Evolutionary conservation across 257 asterid species (phyloP).

Genomic region (Capsicum chinense): DNA sequence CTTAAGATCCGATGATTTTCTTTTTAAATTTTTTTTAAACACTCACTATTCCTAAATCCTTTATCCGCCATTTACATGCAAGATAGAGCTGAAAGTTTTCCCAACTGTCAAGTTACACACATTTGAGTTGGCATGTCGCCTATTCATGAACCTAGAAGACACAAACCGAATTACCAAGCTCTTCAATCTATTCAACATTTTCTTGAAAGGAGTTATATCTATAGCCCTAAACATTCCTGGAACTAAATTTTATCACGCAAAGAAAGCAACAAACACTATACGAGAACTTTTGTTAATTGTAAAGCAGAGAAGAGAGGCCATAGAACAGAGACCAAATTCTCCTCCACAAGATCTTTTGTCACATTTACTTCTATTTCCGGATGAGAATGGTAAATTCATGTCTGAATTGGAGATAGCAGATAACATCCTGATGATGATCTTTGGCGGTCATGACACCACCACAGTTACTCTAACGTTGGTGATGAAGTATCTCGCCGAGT

Average conservation of each 20-base stretch:
- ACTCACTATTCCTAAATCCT: no score
- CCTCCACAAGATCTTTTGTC: conserved; percentile 73
- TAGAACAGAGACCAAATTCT: conserved; percentile 47
- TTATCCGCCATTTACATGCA: conserved; percentile 33
- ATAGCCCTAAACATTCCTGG: conserved; percentile 72
- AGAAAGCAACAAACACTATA: conserved; percentile 53
- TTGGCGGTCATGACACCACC: conserved; percentile 85
- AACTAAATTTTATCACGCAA: conserved; percentile 59
- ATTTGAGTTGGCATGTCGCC: conserved; percentile 69
- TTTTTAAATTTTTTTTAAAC: no score
- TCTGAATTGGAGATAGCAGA: conserved; percentile 59
- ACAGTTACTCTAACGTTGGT: conserved; percentile 60
- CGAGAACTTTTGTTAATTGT: conserved; percentile 53
- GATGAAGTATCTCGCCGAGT: conserved; percentile 62
- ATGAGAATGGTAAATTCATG: conserved; percentile 70
- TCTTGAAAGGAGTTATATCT: conserved; percentile 66
- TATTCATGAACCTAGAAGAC: conserved; percentile 79
- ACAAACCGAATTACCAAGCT: conserved; percentile 50
- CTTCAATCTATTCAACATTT: conserved; percentile 55
- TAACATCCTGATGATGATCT: conserved; percentile 68
- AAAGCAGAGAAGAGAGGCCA: conserved; percentile 52
- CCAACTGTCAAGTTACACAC: conserved; percentile 64
- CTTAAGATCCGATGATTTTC: no score
- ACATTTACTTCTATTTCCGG: conserved; percentile 58
- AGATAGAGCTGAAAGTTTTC: conserved; percentile 52